Conservation (phyloP, 2,329 filamentous ascomycete genomes). For the Seiridium unicorne region DNA sequence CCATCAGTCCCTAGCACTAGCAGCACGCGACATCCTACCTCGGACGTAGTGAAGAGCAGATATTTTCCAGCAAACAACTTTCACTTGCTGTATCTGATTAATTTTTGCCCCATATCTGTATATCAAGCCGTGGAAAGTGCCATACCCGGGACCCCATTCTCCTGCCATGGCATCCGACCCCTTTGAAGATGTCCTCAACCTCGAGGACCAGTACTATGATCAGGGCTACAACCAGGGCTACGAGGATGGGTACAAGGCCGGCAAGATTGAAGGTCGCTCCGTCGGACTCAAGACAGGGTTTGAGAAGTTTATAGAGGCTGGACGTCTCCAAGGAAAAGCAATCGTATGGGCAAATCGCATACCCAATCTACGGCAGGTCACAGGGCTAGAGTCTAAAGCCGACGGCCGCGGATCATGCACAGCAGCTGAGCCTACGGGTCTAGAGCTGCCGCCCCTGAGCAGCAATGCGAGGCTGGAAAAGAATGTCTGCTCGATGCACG, state of each 20-base stretch:
- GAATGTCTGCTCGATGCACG: conserved; percentile 73
- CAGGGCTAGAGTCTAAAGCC: not conserved
- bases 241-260: conserved; percentile 72
- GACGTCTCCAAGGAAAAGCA: conserved; percentile 73
- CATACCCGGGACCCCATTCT: not conserved
- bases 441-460: conserved; percentile 39
- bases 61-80: too few relatives aligned
- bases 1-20: not conserved
- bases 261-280: conserved; percentile 82
- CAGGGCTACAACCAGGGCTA: conserved; percentile 77
- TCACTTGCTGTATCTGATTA: too few relatives aligned
- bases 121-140: not conserved
- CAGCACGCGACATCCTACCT: too few relatives aligned
- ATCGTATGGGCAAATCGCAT: conserved; percentile 77
- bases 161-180: conserved; percentile 34
- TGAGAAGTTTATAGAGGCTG: conserved; percentile 84
- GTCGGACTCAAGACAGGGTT: conserved; percentile 93
- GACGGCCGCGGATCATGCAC: conserved; percentile 15
- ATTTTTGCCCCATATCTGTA: too few relatives aligned
- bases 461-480: conserved; percentile 68
- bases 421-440: not conserved
- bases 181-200: conserved; percentile 56
- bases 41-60: too few relatives aligned
- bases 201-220: conserved; percentile 72
- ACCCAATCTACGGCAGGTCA: not conserved